Conservation (phyloP, 2,329 filamentous ascomycete species). For the Sporothrix brasiliensis region DNA sequence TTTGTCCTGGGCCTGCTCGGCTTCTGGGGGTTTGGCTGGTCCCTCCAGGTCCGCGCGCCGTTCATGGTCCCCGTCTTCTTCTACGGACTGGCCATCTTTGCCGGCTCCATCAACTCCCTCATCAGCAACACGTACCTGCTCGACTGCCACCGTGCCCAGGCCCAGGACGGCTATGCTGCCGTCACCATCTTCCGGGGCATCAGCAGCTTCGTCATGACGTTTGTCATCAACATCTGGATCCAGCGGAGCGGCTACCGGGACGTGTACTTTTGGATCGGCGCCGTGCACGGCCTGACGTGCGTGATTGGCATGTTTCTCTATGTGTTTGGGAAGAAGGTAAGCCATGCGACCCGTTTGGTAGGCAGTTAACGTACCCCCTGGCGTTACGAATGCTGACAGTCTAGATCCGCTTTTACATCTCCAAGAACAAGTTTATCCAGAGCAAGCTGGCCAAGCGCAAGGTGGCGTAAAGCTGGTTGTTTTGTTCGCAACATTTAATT, state of each 20-base stretch:
- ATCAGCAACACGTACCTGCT: constrained; percentile 34
- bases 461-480: not conserved
- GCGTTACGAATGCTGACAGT: not conserved
- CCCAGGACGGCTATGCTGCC: constrained; percentile 34
- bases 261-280: constrained; percentile 9
- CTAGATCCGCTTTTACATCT: constrained; percentile 28
- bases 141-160: constrained; percentile 33
- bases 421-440: constrained; percentile 25
- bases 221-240: constrained; percentile 32
- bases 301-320: constrained; percentile 24
- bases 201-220: constrained; percentile 32
- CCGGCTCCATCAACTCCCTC: constrained; percentile 31
- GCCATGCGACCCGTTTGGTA: not conserved
- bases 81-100: constrained; percentile 33
- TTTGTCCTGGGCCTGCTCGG: constrained; percentile 43
- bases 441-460: constrained; percentile 21
- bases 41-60: constrained; percentile 34
- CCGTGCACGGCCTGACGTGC: not conserved
- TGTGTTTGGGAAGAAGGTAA: constrained; percentile 27
- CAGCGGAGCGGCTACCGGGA: constrained; percentile 27
- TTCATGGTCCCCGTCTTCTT: constrained; percentile 36
- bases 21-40: constrained; percentile 46
- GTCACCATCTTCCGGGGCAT: constrained; percentile 32
- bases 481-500: no score
- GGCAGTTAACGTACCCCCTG: not conserved